Evolutionary conservation across 1,284 basidiomycete species (phyloP), one percentile per base, ranked within the genome.

Genomic region (Cutaneotrichosporon sp.): DNA sequence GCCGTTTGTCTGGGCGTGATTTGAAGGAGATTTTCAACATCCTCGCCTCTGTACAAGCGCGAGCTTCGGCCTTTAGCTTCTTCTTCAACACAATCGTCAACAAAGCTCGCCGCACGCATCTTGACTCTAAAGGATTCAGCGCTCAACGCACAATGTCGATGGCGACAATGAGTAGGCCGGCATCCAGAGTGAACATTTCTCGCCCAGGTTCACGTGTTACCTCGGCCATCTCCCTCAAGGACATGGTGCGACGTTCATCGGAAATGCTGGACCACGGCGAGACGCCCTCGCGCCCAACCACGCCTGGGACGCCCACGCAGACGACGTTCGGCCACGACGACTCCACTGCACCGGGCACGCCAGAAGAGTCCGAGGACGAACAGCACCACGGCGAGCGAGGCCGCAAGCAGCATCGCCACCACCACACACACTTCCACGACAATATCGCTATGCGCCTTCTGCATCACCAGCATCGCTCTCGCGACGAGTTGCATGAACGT

Each of bases 81-180:
- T 76, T 74, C 58, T 76, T 74, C 62, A 72, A 76, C 42, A 67
- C 73, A 3, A 62, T 76, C 18, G 61, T 68, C 20, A 66, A 55
- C 38, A 72, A 70, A 51, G 60, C 69, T 14, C 52, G 61, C 14
- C 70, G 71, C 51, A 60, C 66, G 0, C 72, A 74, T 47, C 56
- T 76, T 36, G 70, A 76, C 56, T 72, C 70, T 2, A 55, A 62
- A 0, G 72, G 66, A 3, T 75, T 65, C 59, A 55, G 37, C 18
- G 57, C 45, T n/a, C 49, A 35, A 23, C 45, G 34, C 14, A 52
- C 49, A 1, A 20, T 49, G 20, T 33, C n/a, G 18, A 33, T 41
- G 20, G 38, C 43, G 1, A 36, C 17, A 5, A 12, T 45, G 9
- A 45, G 43, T 20, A n/a, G 43, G 33, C 33, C 43, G 2, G 20